Percentiles rank a stretch among this genome's conserved stretches.
Evolutionary conservation across 805 yeast species (phyloP).

Genomic region (Hanseniaspora pseudoguilliermondii): DNA sequence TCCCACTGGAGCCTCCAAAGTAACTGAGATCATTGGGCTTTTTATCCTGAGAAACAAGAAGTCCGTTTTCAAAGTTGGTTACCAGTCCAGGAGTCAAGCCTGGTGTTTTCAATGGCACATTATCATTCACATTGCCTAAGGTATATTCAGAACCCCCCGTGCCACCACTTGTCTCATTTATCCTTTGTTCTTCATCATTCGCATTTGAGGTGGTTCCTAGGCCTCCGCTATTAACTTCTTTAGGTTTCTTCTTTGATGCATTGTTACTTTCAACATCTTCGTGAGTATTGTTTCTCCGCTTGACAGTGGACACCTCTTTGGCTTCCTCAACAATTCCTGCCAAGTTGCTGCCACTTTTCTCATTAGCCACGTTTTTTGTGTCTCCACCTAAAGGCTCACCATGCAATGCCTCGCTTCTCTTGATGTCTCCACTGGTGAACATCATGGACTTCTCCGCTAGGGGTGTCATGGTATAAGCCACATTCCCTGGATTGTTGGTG

Average conservation of each 20-base stretch:
- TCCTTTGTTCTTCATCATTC: neutral
- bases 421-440: neutral
- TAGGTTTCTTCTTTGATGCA: neutral
- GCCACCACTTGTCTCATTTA: neutral
- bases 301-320: neutral
- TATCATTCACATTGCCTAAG: neutral
- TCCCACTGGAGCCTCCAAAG: neutral
- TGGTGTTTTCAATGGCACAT: slow-evolving; percentile 3
- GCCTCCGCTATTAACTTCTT: neutral
- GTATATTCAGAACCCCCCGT: neutral
- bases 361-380: neutral
- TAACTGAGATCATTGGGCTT: neutral
- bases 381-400: neutral
- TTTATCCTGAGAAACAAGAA: neutral
- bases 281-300: neutral
- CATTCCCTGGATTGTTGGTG: slow-evolving; percentile 35
- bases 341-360: neutral
- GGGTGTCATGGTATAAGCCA: slow-evolving; percentile 68
- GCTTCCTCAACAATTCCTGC: slow-evolving; percentile 3
- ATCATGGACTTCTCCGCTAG: slow-evolving; percentile 42
- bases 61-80: neutral
- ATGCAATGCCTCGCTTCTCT: neutral
- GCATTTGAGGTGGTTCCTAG: neutral
- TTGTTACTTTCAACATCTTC: neutral
- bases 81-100: slow-evolving; percentile 3